These are phyloP conservation scores for Parietichytrium sp. DNA, from an alignment of 108 stramenopile genomes.

Conservation along the genomic window DNA sequence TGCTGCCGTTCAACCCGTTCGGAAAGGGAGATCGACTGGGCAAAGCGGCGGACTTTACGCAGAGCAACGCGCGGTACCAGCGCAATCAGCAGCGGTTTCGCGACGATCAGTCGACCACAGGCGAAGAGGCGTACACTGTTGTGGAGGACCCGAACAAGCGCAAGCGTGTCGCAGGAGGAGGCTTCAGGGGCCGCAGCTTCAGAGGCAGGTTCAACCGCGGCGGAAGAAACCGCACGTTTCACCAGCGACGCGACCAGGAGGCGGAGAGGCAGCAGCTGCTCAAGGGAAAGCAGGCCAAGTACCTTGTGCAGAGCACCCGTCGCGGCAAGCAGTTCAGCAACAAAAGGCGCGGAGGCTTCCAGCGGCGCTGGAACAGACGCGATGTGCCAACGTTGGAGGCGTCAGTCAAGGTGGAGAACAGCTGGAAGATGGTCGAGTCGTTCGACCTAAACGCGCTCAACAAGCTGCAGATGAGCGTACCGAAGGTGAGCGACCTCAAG, in stretches of 20 bases:
- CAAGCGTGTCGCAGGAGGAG: slow-evolving; percentile 40
- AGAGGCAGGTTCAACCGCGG: slow-evolving; percentile 9
- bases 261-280: slow-evolving; percentile 77
- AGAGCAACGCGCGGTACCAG: not conserved
- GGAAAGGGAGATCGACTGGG: slow-evolving; percentile 77
- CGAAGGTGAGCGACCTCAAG: slow-evolving; percentile 69
- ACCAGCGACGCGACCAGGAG: slow-evolving; percentile 72
- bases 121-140: slow-evolving; percentile 63
- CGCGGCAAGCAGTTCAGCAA: slow-evolving; percentile 11
- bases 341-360: slow-evolving; percentile 38
- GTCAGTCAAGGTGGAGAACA: slow-evolving; percentile 80
- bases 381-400: slow-evolving; percentile 48
- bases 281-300: slow-evolving; percentile 84
- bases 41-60: slow-evolving; percentile 49
- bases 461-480: slow-evolving; percentile 62
- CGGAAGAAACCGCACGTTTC: slow-evolving; percentile 66
- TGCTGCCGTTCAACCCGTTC: slow-evolving; percentile 87
- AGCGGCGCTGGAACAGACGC: not conserved
- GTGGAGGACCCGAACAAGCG: slow-evolving; percentile 51
- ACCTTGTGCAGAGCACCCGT: slow-evolving; percentile 48
- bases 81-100: not conserved
- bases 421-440: slow-evolving; percentile 80
- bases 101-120: slow-evolving; percentile 46
- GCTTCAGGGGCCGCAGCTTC: slow-evolving; percentile 19
- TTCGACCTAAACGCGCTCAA: slow-evolving; percentile 83